A percentile compares a stretch with the other conserved stretches of the same genome.
These are phyloP conservation scores for Thelephora aurantiotincta DNA, from an alignment of 768 basidiomycete species.

Conservation along the genomic window DNA sequence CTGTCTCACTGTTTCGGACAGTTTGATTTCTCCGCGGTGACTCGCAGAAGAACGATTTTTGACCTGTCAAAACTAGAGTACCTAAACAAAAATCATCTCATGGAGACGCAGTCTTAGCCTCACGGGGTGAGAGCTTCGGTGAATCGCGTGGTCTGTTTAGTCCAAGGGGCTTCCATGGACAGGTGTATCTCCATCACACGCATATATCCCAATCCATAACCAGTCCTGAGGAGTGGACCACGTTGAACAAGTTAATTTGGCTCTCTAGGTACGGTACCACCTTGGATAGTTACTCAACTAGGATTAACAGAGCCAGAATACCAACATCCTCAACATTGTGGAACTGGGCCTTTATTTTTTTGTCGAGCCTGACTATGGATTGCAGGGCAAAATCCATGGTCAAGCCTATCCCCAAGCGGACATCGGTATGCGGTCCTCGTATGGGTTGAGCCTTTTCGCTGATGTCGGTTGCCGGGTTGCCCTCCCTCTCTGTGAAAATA, in stretches of 20 bases:
- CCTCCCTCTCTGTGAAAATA: too few relatives aligned
- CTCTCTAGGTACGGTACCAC: conserved; percentile 35
- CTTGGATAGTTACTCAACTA: not conserved
- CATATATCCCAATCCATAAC: not conserved
- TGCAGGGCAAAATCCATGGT: conserved; percentile 38
- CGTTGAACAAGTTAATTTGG: conserved; percentile 47
- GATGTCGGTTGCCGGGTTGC: too few relatives aligned
- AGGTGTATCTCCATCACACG: conserved; percentile 27
- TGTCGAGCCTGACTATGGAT: conserved; percentile 42
- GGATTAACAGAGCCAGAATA: conserved; percentile 43
- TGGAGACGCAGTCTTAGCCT: conserved; percentile 34
- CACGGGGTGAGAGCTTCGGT: conserved; percentile 41
- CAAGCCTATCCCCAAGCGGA: conserved; percentile 24
- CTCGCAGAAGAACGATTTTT: conserved; percentile 72
- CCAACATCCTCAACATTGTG: conserved; percentile 60
- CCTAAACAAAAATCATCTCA: conserved; percentile 79
- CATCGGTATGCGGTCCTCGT: conserved; percentile 36
- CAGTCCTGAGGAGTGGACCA: conserved; percentile 25
- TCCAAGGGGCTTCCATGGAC: conserved; percentile 43
- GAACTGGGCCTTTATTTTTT: conserved; percentile 67
- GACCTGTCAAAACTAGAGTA: conserved; percentile 72
- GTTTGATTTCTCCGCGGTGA: conserved; percentile 69
- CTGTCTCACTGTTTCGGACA: conserved; percentile 13
- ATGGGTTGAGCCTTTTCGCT: too few relatives aligned
- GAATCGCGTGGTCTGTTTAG: conserved; percentile 31